Percentiles rank a stretch among this genome's conserved stretches.
Conservation (phyloP, 163 green algal genomes). For the Chlamydomonas reinhardtii region DNA sequence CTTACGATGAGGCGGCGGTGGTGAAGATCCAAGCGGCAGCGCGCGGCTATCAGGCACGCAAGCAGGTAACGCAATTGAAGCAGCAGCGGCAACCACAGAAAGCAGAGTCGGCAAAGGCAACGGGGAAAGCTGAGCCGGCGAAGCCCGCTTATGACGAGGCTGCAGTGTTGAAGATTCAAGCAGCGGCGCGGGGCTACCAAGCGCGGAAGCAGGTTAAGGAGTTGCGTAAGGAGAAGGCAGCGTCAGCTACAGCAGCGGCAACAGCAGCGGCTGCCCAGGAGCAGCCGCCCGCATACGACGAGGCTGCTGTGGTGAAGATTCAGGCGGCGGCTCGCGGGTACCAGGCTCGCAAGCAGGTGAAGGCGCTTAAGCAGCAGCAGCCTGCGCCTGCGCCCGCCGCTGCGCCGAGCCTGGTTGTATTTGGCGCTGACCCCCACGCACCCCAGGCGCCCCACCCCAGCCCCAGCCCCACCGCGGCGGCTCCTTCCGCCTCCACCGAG, state of each 20-base stretch:
- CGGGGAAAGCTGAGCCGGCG: not conserved
- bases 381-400: not conserved
- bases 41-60: not conserved
- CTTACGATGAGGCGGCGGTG: not conserved
- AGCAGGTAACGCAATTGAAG: not conserved
- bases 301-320: not conserved
- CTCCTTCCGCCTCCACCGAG: not conserved
- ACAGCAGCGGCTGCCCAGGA: no score
- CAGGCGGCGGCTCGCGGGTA: not conserved
- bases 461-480: not conserved
- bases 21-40: not conserved
- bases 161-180: not conserved
- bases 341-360: not conserved
- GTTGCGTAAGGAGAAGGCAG: not conserved
- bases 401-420: not conserved
- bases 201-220: not conserved
- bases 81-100: not conserved
- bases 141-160: not conserved
- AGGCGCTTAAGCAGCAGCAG: no score
- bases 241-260: not conserved
- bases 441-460: not conserved
- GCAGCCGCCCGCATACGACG: not conserved
- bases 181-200: not conserved
- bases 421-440: not conserved
- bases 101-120: not conserved